phyloP scores from a whole-genome alignment of 2,329 filamentous ascomycete genomes.

The Nannizziopsis arthrosporioides region DNA sequence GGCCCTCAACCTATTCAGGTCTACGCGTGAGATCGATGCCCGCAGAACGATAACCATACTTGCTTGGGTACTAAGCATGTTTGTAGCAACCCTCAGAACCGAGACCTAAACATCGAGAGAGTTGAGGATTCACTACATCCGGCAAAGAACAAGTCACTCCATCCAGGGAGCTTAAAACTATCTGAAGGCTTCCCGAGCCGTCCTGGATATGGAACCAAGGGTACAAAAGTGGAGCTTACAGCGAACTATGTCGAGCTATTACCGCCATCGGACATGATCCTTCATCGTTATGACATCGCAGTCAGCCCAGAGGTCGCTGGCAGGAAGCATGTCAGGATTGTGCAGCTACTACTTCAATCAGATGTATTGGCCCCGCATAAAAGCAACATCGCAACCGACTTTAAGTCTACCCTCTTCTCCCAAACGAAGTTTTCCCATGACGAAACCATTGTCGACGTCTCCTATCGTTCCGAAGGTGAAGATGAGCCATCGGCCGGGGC shows the following conservation, averaged over 20 bases:
- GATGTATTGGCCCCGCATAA: conserved; percentile 22
- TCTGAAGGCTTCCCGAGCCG: conserved; percentile 29
- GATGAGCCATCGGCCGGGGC: conserved; percentile 24
- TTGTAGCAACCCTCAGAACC: neutral
- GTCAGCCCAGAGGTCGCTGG: conserved; percentile 26
- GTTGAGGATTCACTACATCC: conserved; percentile 8
- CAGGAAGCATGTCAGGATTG: conserved; percentile 36
- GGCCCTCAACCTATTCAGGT: neutral
- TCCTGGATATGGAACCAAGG: conserved; percentile 29
- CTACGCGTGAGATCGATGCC: conserved; percentile 24
- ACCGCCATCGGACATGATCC: conserved; percentile 19
- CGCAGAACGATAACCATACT: conserved; percentile 13
- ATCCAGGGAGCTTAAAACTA: too few relatives aligned
- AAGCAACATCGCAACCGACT: conserved; percentile 33
- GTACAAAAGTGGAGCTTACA: conserved; percentile 24
- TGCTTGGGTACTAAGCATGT: neutral
- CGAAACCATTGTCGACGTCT: conserved; percentile 21
- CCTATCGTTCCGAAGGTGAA: conserved; percentile 28
- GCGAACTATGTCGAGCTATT: conserved; percentile 33
- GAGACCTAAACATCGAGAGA: conserved; percentile 20
- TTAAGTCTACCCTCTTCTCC: conserved; percentile 29
- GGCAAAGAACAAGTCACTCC: conserved; percentile 14
- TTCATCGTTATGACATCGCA: conserved; percentile 35
- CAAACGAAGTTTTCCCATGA: conserved; percentile 20
- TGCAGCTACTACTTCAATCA: conserved; percentile 38